Evolutionary conservation across 306 rosid genomes (phyloP), one percentile per base, ranked within the genome.

Genomic region (Rosa rugosa): DNA sequence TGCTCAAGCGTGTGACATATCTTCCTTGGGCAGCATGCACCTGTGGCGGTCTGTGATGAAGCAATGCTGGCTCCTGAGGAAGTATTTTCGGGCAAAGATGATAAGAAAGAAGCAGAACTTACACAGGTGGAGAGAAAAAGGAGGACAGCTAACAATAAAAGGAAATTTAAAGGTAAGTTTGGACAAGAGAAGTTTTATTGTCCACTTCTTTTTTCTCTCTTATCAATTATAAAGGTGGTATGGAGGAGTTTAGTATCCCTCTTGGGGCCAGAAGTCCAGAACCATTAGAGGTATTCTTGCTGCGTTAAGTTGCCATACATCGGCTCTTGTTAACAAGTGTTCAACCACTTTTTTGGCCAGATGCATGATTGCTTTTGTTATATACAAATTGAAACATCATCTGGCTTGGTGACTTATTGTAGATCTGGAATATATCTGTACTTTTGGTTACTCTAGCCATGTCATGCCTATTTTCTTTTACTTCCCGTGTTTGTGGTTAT

Each of bases 61-160:
- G 96, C 97, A 62, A 91, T 96, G 98, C 89, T 96, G 79, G 99
- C 98, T 78, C 99, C 99, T 40, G 98, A 96, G 87, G 99, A 91
- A 90, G 91, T 96, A 74, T 96, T 96, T 71, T 53, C 88, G 5
- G 99, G 99, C 46, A 96, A 93, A 88, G 99, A 98, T 72, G 94
- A 90, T 74, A 76, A 93, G 36, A 96, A 91, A 88, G 99, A 89
- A 76, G 78, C 83, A 60, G 99, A 96, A 80, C 97, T 96, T 78
- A 89, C 97, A 36, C 89, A 91, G 87, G 91, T 67, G 27, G 99
- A 96, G 69, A 96, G 97, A 85, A 96, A 89, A 86, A 89, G 91
- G 84, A 90, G 96, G 88, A 91, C 96, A 81, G 94, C 98, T 70
- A 84, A 84, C 79, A 96, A 91, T 89, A 96, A 96, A 85, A 89